Base-by-base conservation (phyloP, 1,284 basidiomycete genomes). In the Kwoniella shivajii region DNA sequence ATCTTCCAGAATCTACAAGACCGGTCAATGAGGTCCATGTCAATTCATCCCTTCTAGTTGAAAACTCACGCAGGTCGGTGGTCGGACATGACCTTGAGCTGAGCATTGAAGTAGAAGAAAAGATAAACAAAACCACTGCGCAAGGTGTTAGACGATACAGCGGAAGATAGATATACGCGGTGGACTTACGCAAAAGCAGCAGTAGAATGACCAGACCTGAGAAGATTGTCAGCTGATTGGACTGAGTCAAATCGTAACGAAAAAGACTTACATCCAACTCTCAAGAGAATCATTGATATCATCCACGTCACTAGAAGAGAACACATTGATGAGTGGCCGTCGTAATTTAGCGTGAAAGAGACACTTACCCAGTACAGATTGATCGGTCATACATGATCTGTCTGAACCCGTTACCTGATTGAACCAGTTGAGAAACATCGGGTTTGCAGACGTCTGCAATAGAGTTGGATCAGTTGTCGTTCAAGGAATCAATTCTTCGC, bases 1-100 rank as follows among this genome's bases (percentile, higher is more conserved):
- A 84, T 83, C 69, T 85, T 85, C 84, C 84, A 85, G 69, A 83
- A 85, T 6, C 80, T 80, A 7, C 16, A 78, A 77, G 9, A 33
- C 22, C 1, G 3, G 22, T 30, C 27, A 18, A 61, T 80, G 18
- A 51, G 43, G 6, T 9, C 7, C 26, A 2, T 0, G 37, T n/a
- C 41, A 16, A 16, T 48, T 34, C 18, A 45, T 81, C 4, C 30
- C 26, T 33, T 27, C 9, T 20, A 22, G 6, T n/a, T 37, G 16
- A 22, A 26, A 20, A 64, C 65, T 60, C 37, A 70, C 57, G 72
- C 71, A 3, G 72, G 69, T 26, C 73, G 68, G 69, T 83, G 81
- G 10, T 83, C 82, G 26, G 80, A 78, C 74, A 83, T 82, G 53
- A 84, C 80, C 68, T 84, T 85, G 57, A 85, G 78, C 63, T 84